Conservation (phyloP, 1,284 basidiomycete genomes). For the Hemileia vastatrix region DNA sequence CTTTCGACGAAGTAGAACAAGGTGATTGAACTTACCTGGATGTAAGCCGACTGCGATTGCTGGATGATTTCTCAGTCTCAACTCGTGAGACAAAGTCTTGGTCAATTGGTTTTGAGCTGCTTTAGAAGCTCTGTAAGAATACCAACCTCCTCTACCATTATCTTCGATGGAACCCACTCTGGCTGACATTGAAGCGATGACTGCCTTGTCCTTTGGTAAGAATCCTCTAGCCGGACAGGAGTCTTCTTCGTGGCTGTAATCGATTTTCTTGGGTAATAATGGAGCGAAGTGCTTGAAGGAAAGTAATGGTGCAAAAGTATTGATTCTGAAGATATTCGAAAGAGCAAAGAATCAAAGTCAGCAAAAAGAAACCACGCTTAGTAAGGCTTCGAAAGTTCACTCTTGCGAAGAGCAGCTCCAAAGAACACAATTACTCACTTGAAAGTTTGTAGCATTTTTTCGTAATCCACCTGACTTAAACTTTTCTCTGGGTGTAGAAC, state of each 20-base stretch:
- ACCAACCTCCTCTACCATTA: conserved; percentile 59
- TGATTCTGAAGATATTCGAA: conserved; percentile 45
- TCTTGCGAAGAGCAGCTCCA: background rate
- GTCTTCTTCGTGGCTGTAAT: conserved; percentile 35
- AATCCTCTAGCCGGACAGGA: conserved; percentile 46
- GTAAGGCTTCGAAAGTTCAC: background rate
- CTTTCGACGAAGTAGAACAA: background rate
- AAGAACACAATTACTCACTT: conserved; percentile 24
- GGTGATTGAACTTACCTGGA: conserved; percentile 15
- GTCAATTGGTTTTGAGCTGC: conserved; percentile 64
- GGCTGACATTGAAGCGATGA: conserved; percentile 51
- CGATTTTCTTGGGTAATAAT: conserved; percentile 46
- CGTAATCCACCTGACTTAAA: conserved; percentile 45
- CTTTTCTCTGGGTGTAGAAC: conserved; percentile 50
- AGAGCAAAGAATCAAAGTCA: conserved; percentile 6
- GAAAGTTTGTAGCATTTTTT: conserved; percentile 39
- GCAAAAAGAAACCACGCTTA: background rate
- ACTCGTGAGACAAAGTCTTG: conserved; percentile 59
- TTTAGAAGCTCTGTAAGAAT: conserved; percentile 63
- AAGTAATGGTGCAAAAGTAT: conserved; percentile 49
- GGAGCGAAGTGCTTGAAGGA: conserved; percentile 50
- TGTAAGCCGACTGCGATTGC: conserved; percentile 50
- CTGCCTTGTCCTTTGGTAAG: conserved; percentile 38
- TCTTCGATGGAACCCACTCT: conserved; percentile 58
- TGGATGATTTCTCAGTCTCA: conserved; percentile 51